phyloP scores from a whole-genome alignment of 225 moss, liverwort and hornwort genomes.

The Physcomitrium patens region DNA sequence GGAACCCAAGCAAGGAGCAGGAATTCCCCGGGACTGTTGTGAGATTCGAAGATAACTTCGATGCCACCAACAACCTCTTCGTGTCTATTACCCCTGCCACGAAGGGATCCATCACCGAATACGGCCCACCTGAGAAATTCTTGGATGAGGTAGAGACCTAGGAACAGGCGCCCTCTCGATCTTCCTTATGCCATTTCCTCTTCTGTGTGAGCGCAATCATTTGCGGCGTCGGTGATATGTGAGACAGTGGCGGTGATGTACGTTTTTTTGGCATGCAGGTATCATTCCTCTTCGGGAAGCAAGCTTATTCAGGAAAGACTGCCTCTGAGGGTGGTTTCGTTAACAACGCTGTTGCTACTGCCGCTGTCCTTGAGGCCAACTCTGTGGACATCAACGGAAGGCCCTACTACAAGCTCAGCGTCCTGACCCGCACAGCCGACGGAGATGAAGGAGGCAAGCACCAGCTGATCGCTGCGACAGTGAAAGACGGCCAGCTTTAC shows the following conservation, averaged over 20 bases:
- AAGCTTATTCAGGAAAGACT: constrained; percentile 78
- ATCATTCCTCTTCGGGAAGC: constrained; percentile 78
- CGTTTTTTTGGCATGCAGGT: constrained; percentile 33
- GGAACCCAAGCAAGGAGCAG: constrained; percentile 94
- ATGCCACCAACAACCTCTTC: constrained; percentile 57
- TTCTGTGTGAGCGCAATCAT: too few species aligned
- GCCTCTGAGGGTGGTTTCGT: constrained; percentile 85
- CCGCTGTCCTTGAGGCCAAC: constrained; percentile 57
- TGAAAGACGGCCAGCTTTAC: constrained; percentile 74
- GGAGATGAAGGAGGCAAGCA: constrained; percentile 97
- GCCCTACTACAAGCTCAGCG: constrained; percentile 69
- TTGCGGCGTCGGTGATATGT: too few species aligned
- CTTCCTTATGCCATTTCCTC: too few species aligned
- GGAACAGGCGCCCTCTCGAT: too few species aligned
- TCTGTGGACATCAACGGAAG: constrained; percentile 65
- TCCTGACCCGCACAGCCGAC: constrained; percentile 95
- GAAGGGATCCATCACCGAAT: constrained; percentile 83
- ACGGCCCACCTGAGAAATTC: constrained; percentile 81
- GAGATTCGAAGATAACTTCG: constrained; percentile 92
- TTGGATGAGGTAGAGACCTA: constrained; percentile 56
- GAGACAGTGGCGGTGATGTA: too few species aligned
- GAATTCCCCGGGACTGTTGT: constrained; percentile 95
- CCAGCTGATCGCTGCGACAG: constrained; percentile 78
- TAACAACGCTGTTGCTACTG: constrained; percentile 66
- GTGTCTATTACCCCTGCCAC: constrained; percentile 70